Evolutionary conservation across 306 rosid genomes (phyloP).

Genomic region (Vicia sativa): DNA sequence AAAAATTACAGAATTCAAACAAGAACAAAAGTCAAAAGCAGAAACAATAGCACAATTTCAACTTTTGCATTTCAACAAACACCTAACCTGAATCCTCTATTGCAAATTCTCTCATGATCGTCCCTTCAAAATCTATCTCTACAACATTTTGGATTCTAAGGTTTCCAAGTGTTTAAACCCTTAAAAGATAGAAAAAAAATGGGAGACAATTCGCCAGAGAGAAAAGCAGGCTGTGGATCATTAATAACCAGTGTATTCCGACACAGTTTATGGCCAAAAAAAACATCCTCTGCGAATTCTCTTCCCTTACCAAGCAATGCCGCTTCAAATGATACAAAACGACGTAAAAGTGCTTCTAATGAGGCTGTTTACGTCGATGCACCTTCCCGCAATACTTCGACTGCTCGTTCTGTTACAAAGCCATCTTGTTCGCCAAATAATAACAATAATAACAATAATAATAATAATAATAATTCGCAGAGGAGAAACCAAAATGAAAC

Average conservation of each 20-base stretch:
- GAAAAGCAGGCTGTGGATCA: slow-evolving; percentile 64
- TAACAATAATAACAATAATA: not conserved
- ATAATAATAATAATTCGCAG: slow-evolving; percentile 29
- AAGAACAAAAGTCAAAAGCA: slow-evolving; percentile 1
- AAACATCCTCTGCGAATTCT: slow-evolving; percentile 42
- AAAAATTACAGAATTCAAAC: not conserved
- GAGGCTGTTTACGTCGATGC: slow-evolving; percentile 26
- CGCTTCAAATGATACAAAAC: slow-evolving; percentile 47
- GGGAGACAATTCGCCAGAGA: slow-evolving; percentile 64
- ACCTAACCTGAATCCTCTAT: not conserved
- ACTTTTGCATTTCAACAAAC: slow-evolving; percentile 24
- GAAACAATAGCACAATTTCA: not conserved
- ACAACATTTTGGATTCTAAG: not conserved
- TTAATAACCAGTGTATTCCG: slow-evolving; percentile 63
- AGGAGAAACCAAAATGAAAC: slow-evolving; percentile 22
- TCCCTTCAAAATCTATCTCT: slow-evolving; percentile 19
- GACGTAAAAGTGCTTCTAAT: slow-evolving; percentile 46
- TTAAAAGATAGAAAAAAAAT: slow-evolving; percentile 41
- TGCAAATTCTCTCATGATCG: not conserved
- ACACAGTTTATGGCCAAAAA: slow-evolving; percentile 42
- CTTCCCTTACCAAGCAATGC: slow-evolving; percentile 15
- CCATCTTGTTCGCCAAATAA: slow-evolving; percentile 16
- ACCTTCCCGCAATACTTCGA: not conserved
- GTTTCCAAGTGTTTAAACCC: not conserved
- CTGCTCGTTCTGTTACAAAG: slow-evolving; percentile 10